phyloP scores from a whole-genome alignment of 805 yeast genomes.

The Priceomyces castillae region DNA sequence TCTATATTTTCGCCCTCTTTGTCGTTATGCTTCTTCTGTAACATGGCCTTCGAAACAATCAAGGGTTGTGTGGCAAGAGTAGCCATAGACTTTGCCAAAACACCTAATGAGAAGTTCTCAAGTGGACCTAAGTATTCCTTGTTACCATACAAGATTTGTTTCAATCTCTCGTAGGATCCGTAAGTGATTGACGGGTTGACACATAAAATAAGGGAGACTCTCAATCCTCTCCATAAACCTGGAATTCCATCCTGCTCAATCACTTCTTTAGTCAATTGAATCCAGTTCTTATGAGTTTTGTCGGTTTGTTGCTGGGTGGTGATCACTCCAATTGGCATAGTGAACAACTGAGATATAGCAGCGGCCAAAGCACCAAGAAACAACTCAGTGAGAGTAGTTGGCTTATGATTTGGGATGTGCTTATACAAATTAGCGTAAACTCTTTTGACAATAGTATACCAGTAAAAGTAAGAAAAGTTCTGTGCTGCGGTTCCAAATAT shows the following conservation, averaged over 20 bases:
- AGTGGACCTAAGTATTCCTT: conserved; percentile 50
- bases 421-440: conserved; percentile 44
- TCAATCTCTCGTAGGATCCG: conserved; percentile 72
- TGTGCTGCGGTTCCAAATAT: conserved; percentile 71
- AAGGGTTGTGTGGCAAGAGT: conserved; percentile 80
- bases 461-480: conserved; percentile 80
- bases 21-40: conserved; percentile 48
- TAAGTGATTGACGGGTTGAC: conserved; percentile 85
- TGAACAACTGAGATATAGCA: conserved; percentile 73
- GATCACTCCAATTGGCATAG: conserved; percentile 77
- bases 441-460: conserved; percentile 74
- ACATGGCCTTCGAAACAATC: conserved; percentile 79
- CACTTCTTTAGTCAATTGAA: conserved; percentile 44
- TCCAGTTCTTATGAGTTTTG: conserved; percentile 31
- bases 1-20: conserved; percentile 21
- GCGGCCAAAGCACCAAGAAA: conserved; percentile 78
- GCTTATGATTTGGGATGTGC: conserved; percentile 35
- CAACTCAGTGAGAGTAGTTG: conserved; percentile 65
- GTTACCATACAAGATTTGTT: conserved; percentile 44
- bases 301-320: conserved; percentile 62
- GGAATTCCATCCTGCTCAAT: conserved; percentile 59
- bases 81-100: conserved; percentile 77
- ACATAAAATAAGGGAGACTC: conserved; percentile 75
- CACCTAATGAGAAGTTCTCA: conserved; percentile 71
- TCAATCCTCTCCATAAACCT: conserved; percentile 82